Evolutionary conservation across 1,284 basidiomycete species (phyloP).

Genomic region (Boletus smithii): DNA sequence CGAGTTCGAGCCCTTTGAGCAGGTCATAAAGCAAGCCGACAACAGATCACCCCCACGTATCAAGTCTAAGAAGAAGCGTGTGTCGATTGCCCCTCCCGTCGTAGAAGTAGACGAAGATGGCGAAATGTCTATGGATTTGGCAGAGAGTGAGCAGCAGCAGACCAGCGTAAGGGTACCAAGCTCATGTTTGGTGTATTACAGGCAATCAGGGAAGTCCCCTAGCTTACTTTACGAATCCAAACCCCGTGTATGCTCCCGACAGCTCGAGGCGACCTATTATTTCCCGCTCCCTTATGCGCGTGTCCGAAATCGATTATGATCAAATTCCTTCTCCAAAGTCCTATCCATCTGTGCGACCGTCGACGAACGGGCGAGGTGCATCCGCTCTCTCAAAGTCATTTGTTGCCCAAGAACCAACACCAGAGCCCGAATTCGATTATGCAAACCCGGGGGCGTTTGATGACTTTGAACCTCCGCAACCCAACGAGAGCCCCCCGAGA

Average conservation of each 20-base stretch:
- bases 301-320: slow-evolving; percentile 61
- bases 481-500: slow-evolving; percentile 34
- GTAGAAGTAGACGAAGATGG: slow-evolving; percentile 55
- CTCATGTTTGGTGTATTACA: slow-evolving; percentile 13
- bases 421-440: slow-evolving; percentile 29
- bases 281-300: slow-evolving; percentile 49
- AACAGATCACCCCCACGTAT: slow-evolving; percentile 56
- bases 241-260: slow-evolving; percentile 44
- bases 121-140: slow-evolving; percentile 70
- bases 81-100: slow-evolving; percentile 36
- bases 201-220: slow-evolving; percentile 44
- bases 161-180: not conserved
- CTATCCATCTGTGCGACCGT: slow-evolving; percentile 37
- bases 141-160: slow-evolving; percentile 44
- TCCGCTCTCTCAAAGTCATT: slow-evolving; percentile 46
- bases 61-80: slow-evolving; percentile 45
- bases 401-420: slow-evolving; percentile 30
- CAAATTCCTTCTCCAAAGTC: slow-evolving; percentile 61
- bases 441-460: slow-evolving; percentile 18
- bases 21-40: slow-evolving; percentile 70
- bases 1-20: slow-evolving; percentile 81
- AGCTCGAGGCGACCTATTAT: slow-evolving; percentile 46
- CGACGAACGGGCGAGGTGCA: slow-evolving; percentile 42
- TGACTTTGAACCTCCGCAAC: slow-evolving; percentile 37
- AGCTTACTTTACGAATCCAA: slow-evolving; percentile 52